These are phyloP conservation scores for Phaeosphaeriaceae sp. DNA, from an alignment of 2,329 filamentous ascomycete genomes.

Conservation along the genomic window DNA sequence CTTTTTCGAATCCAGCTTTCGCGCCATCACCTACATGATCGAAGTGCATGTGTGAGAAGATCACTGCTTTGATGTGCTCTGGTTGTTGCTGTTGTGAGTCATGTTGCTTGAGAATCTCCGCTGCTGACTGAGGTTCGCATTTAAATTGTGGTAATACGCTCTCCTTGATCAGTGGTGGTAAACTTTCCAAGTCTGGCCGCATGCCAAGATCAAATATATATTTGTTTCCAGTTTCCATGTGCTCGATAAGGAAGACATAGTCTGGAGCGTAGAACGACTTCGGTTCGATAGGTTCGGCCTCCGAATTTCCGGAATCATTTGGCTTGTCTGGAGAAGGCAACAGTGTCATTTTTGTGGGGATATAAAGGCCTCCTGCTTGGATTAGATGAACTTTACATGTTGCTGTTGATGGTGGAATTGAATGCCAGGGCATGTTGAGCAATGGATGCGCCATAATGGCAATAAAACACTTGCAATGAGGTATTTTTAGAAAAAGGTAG, in stretches of 20 bases:
- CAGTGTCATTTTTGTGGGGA: slow-evolving; percentile 56
- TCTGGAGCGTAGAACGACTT: slow-evolving; percentile 35
- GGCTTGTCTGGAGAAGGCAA: slow-evolving; percentile 52
- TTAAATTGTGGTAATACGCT: slow-evolving; percentile 49
- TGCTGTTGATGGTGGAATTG: slow-evolving; percentile 27
- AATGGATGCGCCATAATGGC: slow-evolving; percentile 1
- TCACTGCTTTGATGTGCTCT: slow-evolving; percentile 49
- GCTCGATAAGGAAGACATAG: slow-evolving; percentile 41
- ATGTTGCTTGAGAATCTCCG: slow-evolving; percentile 34
- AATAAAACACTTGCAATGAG: not conserved
- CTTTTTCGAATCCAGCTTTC: slow-evolving; percentile 42
- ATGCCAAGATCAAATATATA: slow-evolving; percentile 63
- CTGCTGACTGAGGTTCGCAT: slow-evolving; percentile 38
- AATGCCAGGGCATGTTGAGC: slow-evolving; percentile 29
- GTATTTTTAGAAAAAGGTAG: not conserved
- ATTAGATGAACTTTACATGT: slow-evolving; percentile 43
- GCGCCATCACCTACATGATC: slow-evolving; percentile 51
- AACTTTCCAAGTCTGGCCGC: slow-evolving; percentile 51
- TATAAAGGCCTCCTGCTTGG: slow-evolving; percentile 50
- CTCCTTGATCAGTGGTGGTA: slow-evolving; percentile 52
- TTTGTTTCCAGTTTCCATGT: slow-evolving; percentile 42
- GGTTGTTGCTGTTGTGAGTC: slow-evolving; percentile 39
- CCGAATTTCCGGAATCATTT: slow-evolving; percentile 43
- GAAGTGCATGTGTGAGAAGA: slow-evolving; percentile 50
- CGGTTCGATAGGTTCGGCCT: slow-evolving; percentile 41